phyloP scores from a whole-genome alignment of 306 rosid species.

The Cicer judaicum region DNA sequence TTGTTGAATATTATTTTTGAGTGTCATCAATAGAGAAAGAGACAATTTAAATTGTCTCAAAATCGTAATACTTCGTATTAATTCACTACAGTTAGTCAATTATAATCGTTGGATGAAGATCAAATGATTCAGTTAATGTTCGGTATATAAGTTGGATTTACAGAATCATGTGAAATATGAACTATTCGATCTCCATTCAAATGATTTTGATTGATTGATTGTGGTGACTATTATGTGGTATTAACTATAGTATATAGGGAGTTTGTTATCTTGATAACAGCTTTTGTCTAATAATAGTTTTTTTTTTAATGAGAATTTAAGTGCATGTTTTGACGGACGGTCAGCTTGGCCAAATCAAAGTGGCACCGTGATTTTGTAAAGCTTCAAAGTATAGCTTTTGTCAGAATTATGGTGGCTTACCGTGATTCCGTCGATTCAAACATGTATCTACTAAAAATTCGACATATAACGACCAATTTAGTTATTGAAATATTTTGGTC shows the following conservation, averaged over 20 bases:
- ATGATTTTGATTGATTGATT: not conserved
- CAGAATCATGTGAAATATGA: not conserved
- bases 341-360: too few relatives aligned
- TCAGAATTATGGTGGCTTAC: too few relatives aligned
- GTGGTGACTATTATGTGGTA: not conserved
- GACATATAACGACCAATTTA: too few relatives aligned
- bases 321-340: too few relatives aligned
- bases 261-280: not conserved
- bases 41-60: not conserved
- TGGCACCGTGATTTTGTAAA: too few relatives aligned
- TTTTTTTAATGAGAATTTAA: not conserved
- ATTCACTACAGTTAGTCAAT: not conserved
- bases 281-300: slow-evolving; percentile 28
- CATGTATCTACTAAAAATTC: too few relatives aligned
- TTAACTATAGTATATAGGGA: not conserved
- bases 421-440: too few relatives aligned
- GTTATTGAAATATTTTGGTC: too few relatives aligned
- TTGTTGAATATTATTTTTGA: slow-evolving; percentile 45
- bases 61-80: not conserved
- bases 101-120: not conserved
- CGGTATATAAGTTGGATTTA: not conserved
- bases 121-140: not conserved
- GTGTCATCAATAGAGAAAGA: not conserved
- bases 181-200: not conserved
- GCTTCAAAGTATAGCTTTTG: too few relatives aligned